Base-by-base conservation (phyloP, 2,329 filamentous ascomycete species). In the Camillea tinctor region DNA sequence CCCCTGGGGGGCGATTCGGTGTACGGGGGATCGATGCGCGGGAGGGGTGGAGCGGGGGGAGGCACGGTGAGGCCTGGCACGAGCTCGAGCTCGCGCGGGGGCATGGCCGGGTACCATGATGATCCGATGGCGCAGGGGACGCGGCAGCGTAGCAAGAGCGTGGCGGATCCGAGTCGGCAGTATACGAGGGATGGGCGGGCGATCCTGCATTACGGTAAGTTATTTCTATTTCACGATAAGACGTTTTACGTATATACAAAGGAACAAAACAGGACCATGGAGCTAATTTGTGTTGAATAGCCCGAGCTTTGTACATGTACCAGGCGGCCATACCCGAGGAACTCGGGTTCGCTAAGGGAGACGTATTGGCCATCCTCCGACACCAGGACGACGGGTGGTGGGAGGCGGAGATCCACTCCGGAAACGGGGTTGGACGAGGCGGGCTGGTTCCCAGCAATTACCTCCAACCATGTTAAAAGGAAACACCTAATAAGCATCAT, bases 371-470 rank as follows among this genome's bases (percentile, higher is more conserved):
- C 1, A 88, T 99, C 15, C 80, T 97, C 52, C 85, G 93, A 61
- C 87, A 96, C 70, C 95, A 99, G 77, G 95, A 99, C 73, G 95
- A 99, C 72, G 95, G 95, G 20, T 99, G 95, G 95, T 99, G 96
- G 95, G 95, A 99, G 79, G 96, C 96, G 13, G 94, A 97, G 75
- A 86, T 97, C 49, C 91, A 93, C 52, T 88, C 88, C 22, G 82
- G 83, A 64, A 84, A 81, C 60, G 75, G 73, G n/a, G 68, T 57
- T 64, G 86, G 83, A 54, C 81, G 77, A 54, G 73, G 82, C 60
- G 87, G 87, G 62, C 79, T 89, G 71, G 86, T 89, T 65, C 87
- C 87, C 65, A 89, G 87, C 74, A 89, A 89, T 72, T 89, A 89
- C 68, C 79, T 89, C 61, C 83, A 87, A 73, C 76, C 81, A 9